Base-by-base conservation (phyloP, 352 stramenopile genomes). In the Blastocystis sp. region DNA sequence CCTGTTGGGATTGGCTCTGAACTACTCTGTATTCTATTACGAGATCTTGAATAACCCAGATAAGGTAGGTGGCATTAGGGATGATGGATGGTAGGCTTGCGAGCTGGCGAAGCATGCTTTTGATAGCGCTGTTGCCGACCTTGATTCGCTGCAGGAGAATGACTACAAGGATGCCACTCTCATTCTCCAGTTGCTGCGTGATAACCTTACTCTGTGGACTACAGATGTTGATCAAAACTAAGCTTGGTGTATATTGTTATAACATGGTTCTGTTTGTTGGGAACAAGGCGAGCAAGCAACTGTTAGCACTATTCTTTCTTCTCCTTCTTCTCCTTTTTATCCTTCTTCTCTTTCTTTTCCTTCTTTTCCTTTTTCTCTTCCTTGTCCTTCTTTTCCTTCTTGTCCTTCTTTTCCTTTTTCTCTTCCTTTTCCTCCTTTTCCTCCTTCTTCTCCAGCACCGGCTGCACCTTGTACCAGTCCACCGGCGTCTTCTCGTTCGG, bases 1-100 rank as follows among this genome's bases (percentile, higher is more conserved):
- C 88, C 94, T 96, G 73, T 90, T 99, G 24, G 96, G 96, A 57
- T 91, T 99, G 61, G 96, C 96, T 24, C 92, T 99, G 42, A 99
- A 99, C 92, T 98, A 98, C 88, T 92, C 89, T 27, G 93, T 97
- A 24, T 99, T 99, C 89, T 98, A 98, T 91, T 98, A 98, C 89
- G 96, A 99, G 90, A 99, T 99, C 89, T 89, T 99, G 44, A 97
- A 97, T 90, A 96, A 93, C 65, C 95, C 94, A 3, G 91, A 95
- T 84, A 88, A 90, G 53, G 91, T 91, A 24, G 4, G 14, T 27
- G 93, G 90, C 85, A 89, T 92, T 84, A 91, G 94, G 73, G 91
- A 90, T 86, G 92, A 93, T 87, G 9, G 21, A n/a, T 91, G 94
- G 86, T 90, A 92, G 29, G 93, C 93, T n/a, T 97, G 93, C 89